phyloP scores from a whole-genome alignment of 768 basidiomycete genomes.

The Termitomyces sp. region DNA sequence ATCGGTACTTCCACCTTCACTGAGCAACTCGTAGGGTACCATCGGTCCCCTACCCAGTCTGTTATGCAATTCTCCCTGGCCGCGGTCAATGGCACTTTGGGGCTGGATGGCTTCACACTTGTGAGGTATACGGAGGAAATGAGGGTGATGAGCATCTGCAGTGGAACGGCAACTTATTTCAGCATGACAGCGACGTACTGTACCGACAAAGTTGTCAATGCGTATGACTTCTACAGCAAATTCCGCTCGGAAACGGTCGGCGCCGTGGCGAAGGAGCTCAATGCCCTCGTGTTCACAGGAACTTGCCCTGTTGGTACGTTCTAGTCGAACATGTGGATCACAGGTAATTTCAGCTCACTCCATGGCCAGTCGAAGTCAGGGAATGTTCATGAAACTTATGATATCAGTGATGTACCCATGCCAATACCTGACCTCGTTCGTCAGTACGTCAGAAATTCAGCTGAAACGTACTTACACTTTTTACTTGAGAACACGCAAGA shows the following conservation, averaged over 20 bases:
- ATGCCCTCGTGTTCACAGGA: conserved; percentile 2
- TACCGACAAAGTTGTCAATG: neutral
- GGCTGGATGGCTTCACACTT: neutral
- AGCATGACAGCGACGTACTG: conserved; percentile 7
- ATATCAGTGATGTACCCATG: too few relatives aligned
- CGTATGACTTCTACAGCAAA: conserved; percentile 2
- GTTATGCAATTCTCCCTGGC: conserved; percentile 1
- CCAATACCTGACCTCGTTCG: too few relatives aligned
- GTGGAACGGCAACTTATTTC: conserved; percentile 8
- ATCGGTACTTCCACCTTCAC: neutral
- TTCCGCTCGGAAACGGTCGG: neutral
- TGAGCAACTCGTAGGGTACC: conserved; percentile 6
- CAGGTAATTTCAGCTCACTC: neutral
- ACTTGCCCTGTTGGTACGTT: conserved; percentile 5
- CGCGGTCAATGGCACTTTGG: neutral
- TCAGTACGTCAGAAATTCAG: too few relatives aligned
- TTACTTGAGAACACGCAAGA: too few relatives aligned
- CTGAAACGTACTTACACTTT: too few relatives aligned
- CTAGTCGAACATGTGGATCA: neutral
- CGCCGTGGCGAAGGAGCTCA: neutral
- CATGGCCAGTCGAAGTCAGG: neutral
- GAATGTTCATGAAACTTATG: too few relatives aligned
- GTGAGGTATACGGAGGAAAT: conserved; percentile 7
- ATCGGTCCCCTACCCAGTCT: conserved; percentile 1
- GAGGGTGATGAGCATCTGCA: conserved; percentile 8